These are phyloP conservation scores for Mrakia gelida DNA, from an alignment of 768 basidiomycete species.

Conservation along the genomic window DNA sequence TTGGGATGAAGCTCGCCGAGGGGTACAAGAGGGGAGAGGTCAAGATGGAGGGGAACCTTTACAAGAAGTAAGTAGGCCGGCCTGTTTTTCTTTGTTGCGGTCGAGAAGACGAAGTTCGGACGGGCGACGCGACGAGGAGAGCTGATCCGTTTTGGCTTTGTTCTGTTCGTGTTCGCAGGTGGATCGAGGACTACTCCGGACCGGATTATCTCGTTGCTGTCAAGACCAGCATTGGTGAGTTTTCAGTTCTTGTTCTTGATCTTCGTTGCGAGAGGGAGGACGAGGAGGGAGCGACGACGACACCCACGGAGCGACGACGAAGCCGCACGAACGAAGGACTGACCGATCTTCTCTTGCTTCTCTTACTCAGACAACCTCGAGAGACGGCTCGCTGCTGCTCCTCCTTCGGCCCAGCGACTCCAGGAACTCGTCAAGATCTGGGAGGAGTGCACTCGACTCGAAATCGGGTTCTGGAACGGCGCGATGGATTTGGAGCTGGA, in stretches of 20 bases:
- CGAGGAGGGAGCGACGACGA: too few relatives aligned
- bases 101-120: not conserved
- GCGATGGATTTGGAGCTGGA: slow-evolving; percentile 46
- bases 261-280: too few relatives aligned
- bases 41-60: slow-evolving; percentile 63
- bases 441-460: slow-evolving; percentile 68
- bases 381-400: slow-evolving; percentile 55
- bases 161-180: slow-evolving; percentile 29
- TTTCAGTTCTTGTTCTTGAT: too few relatives aligned
- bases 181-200: slow-evolving; percentile 65
- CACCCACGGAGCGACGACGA: too few relatives aligned
- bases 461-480: slow-evolving; percentile 85
- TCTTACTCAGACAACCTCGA: slow-evolving; percentile 68
- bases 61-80: slow-evolving; percentile 46
- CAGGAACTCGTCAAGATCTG: slow-evolving; percentile 60
- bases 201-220: slow-evolving; percentile 68
- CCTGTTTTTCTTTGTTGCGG: not conserved
- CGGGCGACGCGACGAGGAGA: not conserved
- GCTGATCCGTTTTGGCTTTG: not conserved
- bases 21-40: slow-evolving; percentile 53
- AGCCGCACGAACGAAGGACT: too few relatives aligned
- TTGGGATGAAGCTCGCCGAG: slow-evolving; percentile 62
- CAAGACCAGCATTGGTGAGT: slow-evolving; percentile 64
- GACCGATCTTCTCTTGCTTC: too few relatives aligned
- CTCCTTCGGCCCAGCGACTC: slow-evolving; percentile 59